phyloP scores from a whole-genome alignment of 1,139 yeast species.

The Sugiyamaella grinbergsii region DNA sequence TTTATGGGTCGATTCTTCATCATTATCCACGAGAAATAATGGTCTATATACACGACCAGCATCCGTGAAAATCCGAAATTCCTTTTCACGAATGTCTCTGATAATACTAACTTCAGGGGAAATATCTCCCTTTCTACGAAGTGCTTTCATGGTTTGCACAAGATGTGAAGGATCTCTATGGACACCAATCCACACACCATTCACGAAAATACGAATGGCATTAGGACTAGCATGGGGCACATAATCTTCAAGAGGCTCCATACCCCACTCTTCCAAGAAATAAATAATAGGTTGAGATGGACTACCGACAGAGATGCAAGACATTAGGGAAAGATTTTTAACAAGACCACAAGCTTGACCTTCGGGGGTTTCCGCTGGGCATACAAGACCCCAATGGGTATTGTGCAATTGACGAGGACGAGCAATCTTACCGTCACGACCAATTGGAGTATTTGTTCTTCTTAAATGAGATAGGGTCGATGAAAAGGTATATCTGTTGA shows the following conservation, averaged over 20 bases:
- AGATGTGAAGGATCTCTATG: constrained; percentile 93
- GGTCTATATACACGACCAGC: constrained; percentile 99
- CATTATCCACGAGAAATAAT: constrained; percentile 84
- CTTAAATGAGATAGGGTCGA: constrained; percentile 96
- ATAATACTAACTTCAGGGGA: constrained; percentile 95
- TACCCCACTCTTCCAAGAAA: constrained; percentile 98
- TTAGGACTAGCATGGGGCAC: constrained; percentile 91
- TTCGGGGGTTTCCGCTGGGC: constrained; percentile 99
- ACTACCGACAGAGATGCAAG: constrained; percentile 96
- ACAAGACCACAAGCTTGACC: constrained; percentile 99
- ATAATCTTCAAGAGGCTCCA: constrained; percentile 96
- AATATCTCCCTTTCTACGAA: constrained; percentile 94
- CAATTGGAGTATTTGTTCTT: constrained; percentile 98
- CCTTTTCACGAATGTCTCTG: constrained; percentile 95
- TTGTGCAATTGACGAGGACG: constrained; percentile 98
- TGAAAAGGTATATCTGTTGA: constrained; percentile 95
- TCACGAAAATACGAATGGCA: constrained; percentile 92
- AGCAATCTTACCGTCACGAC: constrained; percentile 97
- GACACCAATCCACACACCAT: constrained; percentile 99
- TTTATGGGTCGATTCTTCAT: constrained; percentile 65
- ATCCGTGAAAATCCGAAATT: constrained; percentile 93
- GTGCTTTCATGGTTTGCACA: constrained; percentile 84
- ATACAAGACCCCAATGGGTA: constrained; percentile 99
- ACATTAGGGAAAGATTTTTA: constrained; percentile 91
- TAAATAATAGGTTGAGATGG: constrained; percentile 94